These are phyloP conservation scores for Annulohypoxylon moriforme DNA, from an alignment of 495 filamentous ascomycete genomes.

Conservation along the genomic window DNA sequence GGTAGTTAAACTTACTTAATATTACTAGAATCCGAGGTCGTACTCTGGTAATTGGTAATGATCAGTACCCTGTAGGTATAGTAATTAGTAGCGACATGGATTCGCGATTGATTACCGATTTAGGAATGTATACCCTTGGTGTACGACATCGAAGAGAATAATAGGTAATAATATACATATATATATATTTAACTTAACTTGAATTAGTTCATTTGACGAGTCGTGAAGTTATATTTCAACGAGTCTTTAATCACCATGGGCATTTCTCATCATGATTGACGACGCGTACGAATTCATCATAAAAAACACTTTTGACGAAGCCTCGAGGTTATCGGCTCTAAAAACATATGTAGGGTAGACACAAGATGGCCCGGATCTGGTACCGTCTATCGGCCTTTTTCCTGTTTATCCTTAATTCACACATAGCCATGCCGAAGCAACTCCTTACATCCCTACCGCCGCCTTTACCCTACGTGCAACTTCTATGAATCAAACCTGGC, in stretches of 20 bases:
- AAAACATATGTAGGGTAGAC: conserved; percentile 9
- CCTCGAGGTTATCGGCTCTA: conserved; percentile 14
- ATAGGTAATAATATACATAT: too few species aligned
- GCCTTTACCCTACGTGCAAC: conserved; percentile 32
- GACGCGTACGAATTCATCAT: not conserved
- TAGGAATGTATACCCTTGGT: not conserved
- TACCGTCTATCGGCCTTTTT: conserved; percentile 6
- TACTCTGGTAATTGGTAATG: not conserved
- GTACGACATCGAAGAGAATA: not conserved
- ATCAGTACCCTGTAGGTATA: too few species aligned
- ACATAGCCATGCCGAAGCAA: conserved; percentile 7
- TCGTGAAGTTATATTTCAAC: too few species aligned
- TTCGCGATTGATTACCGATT: not conserved
- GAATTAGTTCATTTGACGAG: too few species aligned
- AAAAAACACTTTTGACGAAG: conserved; percentile 24
- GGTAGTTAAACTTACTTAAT: conserved; percentile 20
- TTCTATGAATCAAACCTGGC: conserved; percentile 34
- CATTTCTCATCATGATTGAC: not conserved
- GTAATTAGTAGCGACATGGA: too few species aligned
- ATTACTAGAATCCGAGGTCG: not conserved
- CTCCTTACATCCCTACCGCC: conserved; percentile 19
- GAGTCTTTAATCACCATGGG: not conserved
- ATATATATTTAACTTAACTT: too few species aligned
- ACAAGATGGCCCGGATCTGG: conserved; percentile 9
- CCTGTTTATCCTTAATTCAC: conserved; percentile 39